These are phyloP conservation scores for Colletotrichum tabaci DNA, from an alignment of 2,329 filamentous ascomycete genomes.

Conservation along the genomic window DNA sequence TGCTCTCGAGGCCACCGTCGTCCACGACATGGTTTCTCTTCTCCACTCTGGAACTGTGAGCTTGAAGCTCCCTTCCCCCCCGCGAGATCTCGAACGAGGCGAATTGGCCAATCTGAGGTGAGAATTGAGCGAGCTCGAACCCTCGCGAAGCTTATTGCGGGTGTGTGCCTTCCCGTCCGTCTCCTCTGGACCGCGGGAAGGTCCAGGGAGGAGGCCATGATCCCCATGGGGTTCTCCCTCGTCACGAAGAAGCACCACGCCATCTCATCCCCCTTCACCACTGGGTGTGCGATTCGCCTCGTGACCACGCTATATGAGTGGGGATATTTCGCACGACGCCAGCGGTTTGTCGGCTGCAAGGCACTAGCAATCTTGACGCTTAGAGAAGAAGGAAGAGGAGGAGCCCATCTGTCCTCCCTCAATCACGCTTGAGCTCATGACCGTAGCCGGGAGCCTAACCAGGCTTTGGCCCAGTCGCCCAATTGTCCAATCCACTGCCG, in stretches of 20 bases:
- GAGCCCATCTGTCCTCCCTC: not conserved
- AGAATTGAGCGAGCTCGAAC: conserved; percentile 32
- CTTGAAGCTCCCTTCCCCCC: conserved; percentile 6
- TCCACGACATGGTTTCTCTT: not conserved
- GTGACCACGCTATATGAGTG: not conserved
- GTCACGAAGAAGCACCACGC: not conserved
- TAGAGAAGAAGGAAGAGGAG: not conserved
- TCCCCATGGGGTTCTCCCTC: conserved; percentile 15
- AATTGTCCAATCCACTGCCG: not conserved
- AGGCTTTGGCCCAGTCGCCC: not conserved
- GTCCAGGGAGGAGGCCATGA: conserved; percentile 3
- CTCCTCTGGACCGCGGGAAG: conserved; percentile 29
- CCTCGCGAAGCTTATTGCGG: conserved; percentile 17
- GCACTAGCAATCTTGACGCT: not conserved
- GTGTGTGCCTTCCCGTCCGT: conserved; percentile 12
- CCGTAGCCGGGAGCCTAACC: not conserved
- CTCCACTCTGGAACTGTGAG: conserved; percentile 20
- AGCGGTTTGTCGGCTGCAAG: not conserved
- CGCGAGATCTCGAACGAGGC: conserved; percentile 13
- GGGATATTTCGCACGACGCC: not conserved
- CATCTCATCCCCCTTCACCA: conserved; percentile 3
- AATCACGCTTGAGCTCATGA: not conserved
- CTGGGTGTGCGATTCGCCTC: not conserved
- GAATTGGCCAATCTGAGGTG: conserved; percentile 41
- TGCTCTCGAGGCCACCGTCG: not conserved